Conservation (phyloP, 805 yeast species). For the Yamadazyma takamatsuzukensis region DNA sequence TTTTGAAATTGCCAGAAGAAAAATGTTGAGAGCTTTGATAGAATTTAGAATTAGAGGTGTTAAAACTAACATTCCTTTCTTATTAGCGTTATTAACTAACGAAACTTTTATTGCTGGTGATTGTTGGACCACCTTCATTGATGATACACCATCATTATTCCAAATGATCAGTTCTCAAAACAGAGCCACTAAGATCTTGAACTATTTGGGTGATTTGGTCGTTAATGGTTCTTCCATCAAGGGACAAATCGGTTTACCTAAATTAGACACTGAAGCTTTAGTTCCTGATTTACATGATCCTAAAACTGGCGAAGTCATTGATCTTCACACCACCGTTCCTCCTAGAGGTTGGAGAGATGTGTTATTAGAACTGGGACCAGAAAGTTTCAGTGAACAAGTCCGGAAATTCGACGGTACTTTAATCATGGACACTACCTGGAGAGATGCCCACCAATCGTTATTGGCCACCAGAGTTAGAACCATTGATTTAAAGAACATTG, state of each 20-base stretch:
- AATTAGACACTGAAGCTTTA: conserved; percentile 68
- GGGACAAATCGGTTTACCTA: conserved; percentile 94
- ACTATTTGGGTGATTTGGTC: conserved; percentile 87
- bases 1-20: conserved; percentile 93
- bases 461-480: conserved; percentile 98
- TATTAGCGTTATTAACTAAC: conserved; percentile 85
- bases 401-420: conserved; percentile 81
- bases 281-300: conserved; percentile 70
- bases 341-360: conserved; percentile 92
- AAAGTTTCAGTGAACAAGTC: conserved; percentile 82
- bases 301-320: conserved; percentile 53
- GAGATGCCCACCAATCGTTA: conserved; percentile 98
- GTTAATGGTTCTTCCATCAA: conserved; percentile 95
- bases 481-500: conserved; percentile 84
- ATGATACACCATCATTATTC: conserved; percentile 94
- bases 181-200: conserved; percentile 91
- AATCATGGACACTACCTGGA: conserved; percentile 98
- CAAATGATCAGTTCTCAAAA: conserved; percentile 92
- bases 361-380: conserved; percentile 82
- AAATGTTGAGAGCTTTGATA: conserved; percentile 94
- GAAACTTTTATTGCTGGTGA: conserved; percentile 80
- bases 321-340: conserved; percentile 41
- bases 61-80: conserved; percentile 95
- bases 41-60: conserved; percentile 99
- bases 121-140: conserved; percentile 98